These are phyloP conservation scores for Boletus reticulatus DNA, from an alignment of 768 basidiomycete genomes.

Conservation along the genomic window DNA sequence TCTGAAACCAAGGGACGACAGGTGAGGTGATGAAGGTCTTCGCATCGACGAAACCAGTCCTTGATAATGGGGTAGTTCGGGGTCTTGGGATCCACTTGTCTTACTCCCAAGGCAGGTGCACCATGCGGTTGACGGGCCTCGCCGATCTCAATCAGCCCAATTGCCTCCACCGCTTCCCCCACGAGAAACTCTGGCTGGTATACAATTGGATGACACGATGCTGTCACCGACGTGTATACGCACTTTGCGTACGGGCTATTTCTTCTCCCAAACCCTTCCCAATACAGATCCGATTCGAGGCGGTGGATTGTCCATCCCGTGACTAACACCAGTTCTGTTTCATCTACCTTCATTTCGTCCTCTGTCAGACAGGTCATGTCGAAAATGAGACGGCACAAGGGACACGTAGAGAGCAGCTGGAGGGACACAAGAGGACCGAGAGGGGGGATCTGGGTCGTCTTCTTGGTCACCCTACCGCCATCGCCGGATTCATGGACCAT, in stretches of 20 bases:
- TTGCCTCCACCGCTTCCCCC: slow-evolving; percentile 1
- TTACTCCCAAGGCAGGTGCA: slow-evolving; percentile 1
- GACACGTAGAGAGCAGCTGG: slow-evolving; percentile 6
- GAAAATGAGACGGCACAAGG: slow-evolving; percentile 13
- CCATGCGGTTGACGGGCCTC: neutral
- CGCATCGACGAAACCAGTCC: slow-evolving; percentile 6
- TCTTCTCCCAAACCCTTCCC: neutral
- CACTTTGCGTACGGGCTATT: slow-evolving; percentile 8
- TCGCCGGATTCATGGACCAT: neutral
- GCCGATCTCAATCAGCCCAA: neutral
- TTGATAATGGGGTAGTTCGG: slow-evolving; percentile 4
- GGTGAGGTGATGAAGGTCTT: slow-evolving; percentile 5
- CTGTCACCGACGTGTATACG: slow-evolving; percentile 1
- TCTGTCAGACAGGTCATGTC: slow-evolving; percentile 1
- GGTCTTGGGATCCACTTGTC: neutral
- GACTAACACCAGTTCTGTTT: neutral
- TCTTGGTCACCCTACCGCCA: neutral
- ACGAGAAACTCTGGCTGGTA: neutral
- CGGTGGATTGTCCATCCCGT: neutral
- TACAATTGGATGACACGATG: fast-evolving
- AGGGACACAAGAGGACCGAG: slow-evolving; percentile 3
- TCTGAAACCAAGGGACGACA: slow-evolving; percentile 6
- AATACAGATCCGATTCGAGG: neutral
- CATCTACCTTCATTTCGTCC: neutral
- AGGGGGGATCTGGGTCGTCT: neutral